Base-by-base conservation (phyloP, 2,329 filamentous ascomycete genomes). In the Cytospora mali region DNA sequence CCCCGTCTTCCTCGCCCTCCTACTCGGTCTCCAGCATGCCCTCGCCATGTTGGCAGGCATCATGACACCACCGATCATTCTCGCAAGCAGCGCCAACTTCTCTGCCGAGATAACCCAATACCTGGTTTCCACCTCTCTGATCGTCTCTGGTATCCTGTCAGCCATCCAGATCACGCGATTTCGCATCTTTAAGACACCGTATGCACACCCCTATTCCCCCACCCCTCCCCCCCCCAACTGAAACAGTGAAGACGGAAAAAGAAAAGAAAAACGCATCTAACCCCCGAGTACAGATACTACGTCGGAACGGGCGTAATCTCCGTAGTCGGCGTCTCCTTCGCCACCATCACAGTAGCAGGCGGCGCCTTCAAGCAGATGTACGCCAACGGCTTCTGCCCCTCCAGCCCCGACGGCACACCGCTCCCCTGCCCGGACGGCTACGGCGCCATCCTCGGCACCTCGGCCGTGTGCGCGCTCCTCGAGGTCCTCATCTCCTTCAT, bases 291-390 rank as follows among this genome's bases (percentile, higher is more conserved):
- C 42, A 89, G 87, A 3, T 93, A 93, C 73, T 91, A 86, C 67
- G 76, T 93, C 64, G 90, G 92, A 13, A 95, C 92, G 0, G 92
- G 92, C 2, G 77, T 95, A 27, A 87, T 95, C 62, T 92, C 89
- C 0, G 92, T 93, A 4, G 89, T 92, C 4, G 90, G 89, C 18
- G 89, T 92, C 18, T 91, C 90, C 0, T 94, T 94, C 72, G 82
- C 89, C 52, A 88, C 90, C 64, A 91, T 93, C 65, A 85, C 89
- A 4, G 86, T 93, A 28, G 89, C 90, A 1, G 84, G 83, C 33
- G 89, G 90, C 53, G 89, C 87, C 4, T 84, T 95, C 49, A 73
- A 79, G 2, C 90, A 94, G 71, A 94, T 93, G 89, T 94, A 94
- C 72, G 78, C 78, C 54, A 90, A 88, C 62, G 91, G 91, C 5